Evolutionary conservation across 179 eudicot genomes (phyloP).

Genomic region (Sideroxylon spinosum): DNA sequence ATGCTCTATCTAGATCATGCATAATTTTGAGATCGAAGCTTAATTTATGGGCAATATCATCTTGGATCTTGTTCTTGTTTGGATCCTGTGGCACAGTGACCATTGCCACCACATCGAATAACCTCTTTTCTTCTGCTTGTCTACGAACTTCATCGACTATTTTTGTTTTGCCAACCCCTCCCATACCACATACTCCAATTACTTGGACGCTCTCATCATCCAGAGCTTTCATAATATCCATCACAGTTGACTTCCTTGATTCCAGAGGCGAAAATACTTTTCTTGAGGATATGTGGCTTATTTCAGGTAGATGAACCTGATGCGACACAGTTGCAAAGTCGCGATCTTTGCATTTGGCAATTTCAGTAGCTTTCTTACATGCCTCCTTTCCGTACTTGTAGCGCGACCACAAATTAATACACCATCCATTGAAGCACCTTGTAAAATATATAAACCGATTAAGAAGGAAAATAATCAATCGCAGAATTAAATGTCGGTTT

Average conservation of each 20-base stretch:
- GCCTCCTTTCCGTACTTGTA: no score
- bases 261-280: slow-evolving; percentile 29
- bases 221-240: slow-evolving; percentile 26
- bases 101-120: slow-evolving; percentile 38
- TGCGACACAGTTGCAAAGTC: no score
- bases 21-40: slow-evolving; percentile 22
- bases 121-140: slow-evolving; percentile 17
- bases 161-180: neutral
- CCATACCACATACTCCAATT: slow-evolving; percentile 44
- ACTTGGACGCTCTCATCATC: slow-evolving; percentile 10
- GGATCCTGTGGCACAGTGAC: slow-evolving; percentile 33
- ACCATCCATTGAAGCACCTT: no score
- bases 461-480: no score
- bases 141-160: slow-evolving; percentile 21
- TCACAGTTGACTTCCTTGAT: slow-evolving; percentile 26
- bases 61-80: slow-evolving; percentile 27
- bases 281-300: no score
- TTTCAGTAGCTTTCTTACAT: no score
- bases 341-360: no score
- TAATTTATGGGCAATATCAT: slow-evolving; percentile 28
- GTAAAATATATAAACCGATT: no score
- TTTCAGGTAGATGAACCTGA: no score
- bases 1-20: slow-evolving; percentile 25
- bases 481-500: no score
- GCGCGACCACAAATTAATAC: no score